Evolutionary conservation across 2,329 filamentous ascomycete genomes (phyloP), one percentile per base, ranked within the genome.

Genomic region (Aspergillus versicolor): DNA sequence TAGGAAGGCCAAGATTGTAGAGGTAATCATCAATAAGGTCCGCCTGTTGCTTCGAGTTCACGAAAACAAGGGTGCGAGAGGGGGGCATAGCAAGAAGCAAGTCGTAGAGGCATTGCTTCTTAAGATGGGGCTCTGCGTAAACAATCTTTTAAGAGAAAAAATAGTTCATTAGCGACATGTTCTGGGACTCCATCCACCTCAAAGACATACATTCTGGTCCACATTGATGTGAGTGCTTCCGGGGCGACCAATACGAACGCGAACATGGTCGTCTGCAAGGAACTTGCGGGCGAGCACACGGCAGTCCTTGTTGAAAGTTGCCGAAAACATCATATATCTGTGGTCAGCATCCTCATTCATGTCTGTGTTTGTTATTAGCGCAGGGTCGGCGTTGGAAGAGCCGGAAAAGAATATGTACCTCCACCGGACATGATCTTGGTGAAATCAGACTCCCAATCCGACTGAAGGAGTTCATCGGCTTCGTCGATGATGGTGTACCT

Each of bases 21-120:
- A 97, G 73, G 61, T 85, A 95, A 65, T 97, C 93, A 63, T 99
- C 94, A 0, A 97, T 75, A 53, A 89, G 85, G 67, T 99, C 94
- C 0, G 89, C 92, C 44, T 83, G 82, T 24, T 82, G 79, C 76
- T 92, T 94, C 65, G 81, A 85, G 75, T 96, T 97, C 70, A 92
- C 91, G 69, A 99, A 99, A 62, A 99, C 84, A 44, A 99, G 84
- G 1, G 91, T 96, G 4, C 93, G 87, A 1, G 85, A 84, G 0
- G 92, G 90, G 0, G 85, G 81, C 68, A 87, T 82, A 0, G 86
- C 83, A 55, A 87, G 79, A 6, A 99, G 79, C 0, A 96, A 79
- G 58, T 92, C 88, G 17, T 87, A 81, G 1, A 96, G 77, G 1
- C 86, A 84, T 49, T 88, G 73, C 38, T 85, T 85, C 81, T 97